These are phyloP conservation scores for Dryadomyces sulphureus DNA, from an alignment of 2,329 filamentous ascomycete genomes.

Conservation along the genomic window DNA sequence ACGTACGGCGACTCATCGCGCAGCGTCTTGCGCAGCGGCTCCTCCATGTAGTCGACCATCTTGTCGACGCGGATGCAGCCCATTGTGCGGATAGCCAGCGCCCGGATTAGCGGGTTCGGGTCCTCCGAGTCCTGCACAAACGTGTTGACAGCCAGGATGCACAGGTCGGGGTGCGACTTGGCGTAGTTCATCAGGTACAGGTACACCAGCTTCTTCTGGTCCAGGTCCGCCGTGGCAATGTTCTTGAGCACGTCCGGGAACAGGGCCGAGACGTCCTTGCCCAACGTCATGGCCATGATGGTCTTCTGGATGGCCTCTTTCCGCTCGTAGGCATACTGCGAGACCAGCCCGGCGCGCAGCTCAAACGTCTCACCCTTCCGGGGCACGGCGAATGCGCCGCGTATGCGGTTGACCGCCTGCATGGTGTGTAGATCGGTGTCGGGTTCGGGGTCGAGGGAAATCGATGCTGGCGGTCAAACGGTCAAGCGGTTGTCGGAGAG, in stretches of 20 bases:
- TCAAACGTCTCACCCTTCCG: slow-evolving; percentile 98
- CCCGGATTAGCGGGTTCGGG: slow-evolving; percentile 88
- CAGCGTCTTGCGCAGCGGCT: slow-evolving; percentile 87
- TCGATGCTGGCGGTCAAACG: not conserved
- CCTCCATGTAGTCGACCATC: slow-evolving; percentile 99
- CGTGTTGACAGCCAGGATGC: slow-evolving; percentile 96
- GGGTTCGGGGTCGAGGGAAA: not conserved
- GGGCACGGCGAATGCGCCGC: slow-evolving; percentile 82
- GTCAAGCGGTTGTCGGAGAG: not conserved
- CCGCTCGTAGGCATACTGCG: slow-evolving; percentile 97
- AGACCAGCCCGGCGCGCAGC: slow-evolving; percentile 85
- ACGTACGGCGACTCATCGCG: slow-evolving; percentile 97
- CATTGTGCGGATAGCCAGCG: slow-evolving; percentile 94
- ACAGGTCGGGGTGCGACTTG: slow-evolving; percentile 95
- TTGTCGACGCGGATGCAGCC: slow-evolving; percentile 97
- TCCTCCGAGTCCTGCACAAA: slow-evolving; percentile 99
- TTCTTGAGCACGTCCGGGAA: slow-evolving; percentile 99
- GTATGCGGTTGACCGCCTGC: slow-evolving; percentile 79
- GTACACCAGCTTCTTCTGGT: slow-evolving; percentile 99
- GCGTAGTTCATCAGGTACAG: slow-evolving; percentile 99
- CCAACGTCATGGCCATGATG: slow-evolving; percentile 99
- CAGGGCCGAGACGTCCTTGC: slow-evolving; percentile 93
- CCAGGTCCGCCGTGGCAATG: slow-evolving; percentile 84
- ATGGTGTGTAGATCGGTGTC: slow-evolving; percentile 3
- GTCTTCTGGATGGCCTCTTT: slow-evolving; percentile 99